Base-by-base conservation (phyloP, 192 early-diverging fungal species). In the Thoreauomyces humboldtii region DNA sequence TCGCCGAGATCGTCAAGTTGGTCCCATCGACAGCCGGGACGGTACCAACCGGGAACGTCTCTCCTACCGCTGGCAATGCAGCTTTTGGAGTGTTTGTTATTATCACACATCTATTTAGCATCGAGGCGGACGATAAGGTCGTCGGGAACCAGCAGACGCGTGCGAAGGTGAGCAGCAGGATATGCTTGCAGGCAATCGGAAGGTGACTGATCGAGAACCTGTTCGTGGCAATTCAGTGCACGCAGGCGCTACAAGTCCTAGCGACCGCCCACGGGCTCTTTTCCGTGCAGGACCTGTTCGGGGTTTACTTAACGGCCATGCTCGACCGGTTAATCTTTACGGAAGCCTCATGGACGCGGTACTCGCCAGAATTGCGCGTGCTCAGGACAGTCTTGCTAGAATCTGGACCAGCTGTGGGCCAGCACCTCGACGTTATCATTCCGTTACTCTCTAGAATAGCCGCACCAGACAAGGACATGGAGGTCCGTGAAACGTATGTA, bases 401-500 rank as follows among this genome's bases (percentile, higher is more conserved):
- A 53, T 42, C 75, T 14, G 73, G 71, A 12, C 29, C 48, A 6
- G 27, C 46, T 38, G 63, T 77, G 33, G 80, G 75, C 9, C 41
- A 56, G 33, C 34, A 58, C n/a, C 28, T 82, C 44, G 65, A 81
- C 25, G 2, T 59, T 3, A 37, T 82, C 14, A 21, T 84, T 22
- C 61, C 63, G 27, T 28, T 80, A n/a, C 63, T 84, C 22, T 46
- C 50, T 17, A 11, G 19, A 0, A 33, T 61, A 42, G 28, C 57
- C n/a, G 57, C 37, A 22, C 35, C 43, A 22, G 72, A 77, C 11
- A 65, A 60, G 38, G 82, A 84, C 22, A 19, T 64, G 7, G 81
- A 84, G 65, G 60, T 83, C 2, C 35, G 82, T 9, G 47, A 80
- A 37, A 64, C 69, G 75, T 80, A 37, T 57, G 55, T 43, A 15